Evolutionary conservation across 2,329 filamentous ascomycete genomes (phyloP), one percentile per base, ranked within the genome.

Genomic region (Penicillium sp.): DNA sequence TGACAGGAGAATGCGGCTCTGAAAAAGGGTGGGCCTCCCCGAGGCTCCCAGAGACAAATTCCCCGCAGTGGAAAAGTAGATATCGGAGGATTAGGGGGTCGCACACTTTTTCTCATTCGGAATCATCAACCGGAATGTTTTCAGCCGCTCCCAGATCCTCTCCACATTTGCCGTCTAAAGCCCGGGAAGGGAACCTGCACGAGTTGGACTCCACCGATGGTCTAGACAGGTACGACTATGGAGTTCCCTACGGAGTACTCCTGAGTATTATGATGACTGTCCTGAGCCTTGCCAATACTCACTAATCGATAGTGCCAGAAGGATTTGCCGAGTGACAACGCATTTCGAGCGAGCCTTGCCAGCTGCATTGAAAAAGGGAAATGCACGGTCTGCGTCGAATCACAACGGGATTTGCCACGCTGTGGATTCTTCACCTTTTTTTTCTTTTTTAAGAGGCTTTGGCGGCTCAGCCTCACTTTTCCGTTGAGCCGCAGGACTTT

Each of bases 401-500:
- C 35, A 37, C 1, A 32, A 15, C 17, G 20, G 16, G 32, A 15
- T 32, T 12, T n/a, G 26, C 13, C 28, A 22, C n/a, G n/a, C 38
- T 34, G 40, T 43, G 40, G 40, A 29, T 43, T 43, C 40, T 43
- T 43, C 40, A 43, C 32, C 32, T 30, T 28, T 27, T 39, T 38
- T 28, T 6, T 17, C 8, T 13, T 9, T 22, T 5, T 9, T 29
- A 13, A 5, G n/a, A 12, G 14, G 26, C 6, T 12, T 5, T n/a
- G n/a, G 11, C 6, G 26, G 29, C 13, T 46, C 43, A 49, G 46
- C 46, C 44, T 49, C 46, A 49, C 44, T 37, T 31, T 30, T 30
- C 35, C 32, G 34, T 39, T 35, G 46, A 49, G 46, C 46, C 46
- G 44, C 46, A 49, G 43, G 38, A 26, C 45, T 37, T 36, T 31